Evolutionary conservation across 163 green algal genomes (phyloP).

Genomic region (Scenedesmus sp.): DNA sequence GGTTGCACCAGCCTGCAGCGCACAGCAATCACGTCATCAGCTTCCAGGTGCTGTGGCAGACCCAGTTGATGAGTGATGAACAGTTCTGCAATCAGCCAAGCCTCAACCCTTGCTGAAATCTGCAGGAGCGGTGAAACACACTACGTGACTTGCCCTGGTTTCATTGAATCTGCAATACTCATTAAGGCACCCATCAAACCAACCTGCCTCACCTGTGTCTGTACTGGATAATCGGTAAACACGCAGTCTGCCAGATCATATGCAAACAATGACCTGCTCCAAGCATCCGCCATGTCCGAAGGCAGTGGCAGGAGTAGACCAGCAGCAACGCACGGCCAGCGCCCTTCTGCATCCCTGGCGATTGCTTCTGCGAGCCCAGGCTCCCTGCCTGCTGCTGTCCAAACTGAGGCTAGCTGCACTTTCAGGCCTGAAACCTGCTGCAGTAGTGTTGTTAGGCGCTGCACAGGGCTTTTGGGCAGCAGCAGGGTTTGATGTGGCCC

Average conservation of each 20-base stretch:
- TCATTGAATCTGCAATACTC: too few species aligned
- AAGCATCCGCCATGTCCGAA: not conserved
- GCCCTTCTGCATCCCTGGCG: not conserved
- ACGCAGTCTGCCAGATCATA: not conserved
- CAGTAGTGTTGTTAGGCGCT: slow-evolving; percentile 14
- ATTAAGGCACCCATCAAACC: not conserved
- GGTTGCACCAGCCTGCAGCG: slow-evolving; percentile 15
- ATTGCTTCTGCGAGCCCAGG: not conserved
- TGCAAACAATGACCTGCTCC: not conserved
- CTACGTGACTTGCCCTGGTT: not conserved
- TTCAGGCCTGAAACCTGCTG: not conserved
- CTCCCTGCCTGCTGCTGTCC: not conserved
- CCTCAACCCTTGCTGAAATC: not conserved
- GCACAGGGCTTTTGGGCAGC: slow-evolving; percentile 2
- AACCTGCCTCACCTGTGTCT: slow-evolving; percentile 8
- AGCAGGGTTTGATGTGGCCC: not conserved
- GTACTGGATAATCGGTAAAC: slow-evolving; percentile 32
- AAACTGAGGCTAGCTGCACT: not conserved
- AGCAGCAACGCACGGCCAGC: slow-evolving; percentile 37
- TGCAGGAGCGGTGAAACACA: not conserved
- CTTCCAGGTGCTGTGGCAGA: not conserved
- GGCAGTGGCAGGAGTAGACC: slow-evolving; percentile 31
- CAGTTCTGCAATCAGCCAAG: not conserved
- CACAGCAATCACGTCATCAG: not conserved
- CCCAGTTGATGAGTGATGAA: not conserved